phyloP scores from a whole-genome alignment of 768 basidiomycete genomes.

The Goffeauzyma gilvescens region DNA sequence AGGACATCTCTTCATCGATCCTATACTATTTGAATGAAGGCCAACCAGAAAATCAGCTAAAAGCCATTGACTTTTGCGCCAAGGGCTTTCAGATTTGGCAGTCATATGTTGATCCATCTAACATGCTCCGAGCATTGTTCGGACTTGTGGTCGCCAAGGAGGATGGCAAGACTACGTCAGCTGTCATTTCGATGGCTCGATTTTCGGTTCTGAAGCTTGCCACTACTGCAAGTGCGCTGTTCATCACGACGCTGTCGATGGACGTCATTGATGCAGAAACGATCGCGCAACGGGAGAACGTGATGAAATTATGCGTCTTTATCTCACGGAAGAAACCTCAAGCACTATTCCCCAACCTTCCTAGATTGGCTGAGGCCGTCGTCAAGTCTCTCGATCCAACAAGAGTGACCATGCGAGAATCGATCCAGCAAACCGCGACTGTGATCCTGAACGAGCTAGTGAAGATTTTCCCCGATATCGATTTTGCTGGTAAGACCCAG shows the following conservation, averaged over 20 bases:
- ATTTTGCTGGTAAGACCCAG: slow-evolving; percentile 69
- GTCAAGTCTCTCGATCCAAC: slow-evolving; percentile 93
- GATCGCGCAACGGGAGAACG: slow-evolving; percentile 53
- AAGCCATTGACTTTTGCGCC: slow-evolving; percentile 75
- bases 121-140: slow-evolving; percentile 67
- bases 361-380: slow-evolving; percentile 77
- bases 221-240: slow-evolving; percentile 58
- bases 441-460: slow-evolving; percentile 92
- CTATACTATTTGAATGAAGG: slow-evolving; percentile 51
- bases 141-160: slow-evolving; percentile 44
- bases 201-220: slow-evolving; percentile 71
- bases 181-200: slow-evolving; percentile 54
- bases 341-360: slow-evolving; percentile 63
- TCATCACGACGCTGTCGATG: slow-evolving; percentile 81
- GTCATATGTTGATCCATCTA: slow-evolving; percentile 74
- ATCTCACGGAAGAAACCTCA: slow-evolving; percentile 83
- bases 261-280: slow-evolving; percentile 60
- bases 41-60: slow-evolving; percentile 43
- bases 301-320: slow-evolving; percentile 83
- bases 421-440: slow-evolving; percentile 73
- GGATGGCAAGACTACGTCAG: background rate
- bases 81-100: slow-evolving; percentile 90
- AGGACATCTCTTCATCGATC: slow-evolving; percentile 69
- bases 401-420: slow-evolving; percentile 48
- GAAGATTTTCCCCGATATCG: slow-evolving; percentile 69